Base-by-base conservation (phyloP, 345 rosid genomes). In the Rhizophora apiculata region DNA sequence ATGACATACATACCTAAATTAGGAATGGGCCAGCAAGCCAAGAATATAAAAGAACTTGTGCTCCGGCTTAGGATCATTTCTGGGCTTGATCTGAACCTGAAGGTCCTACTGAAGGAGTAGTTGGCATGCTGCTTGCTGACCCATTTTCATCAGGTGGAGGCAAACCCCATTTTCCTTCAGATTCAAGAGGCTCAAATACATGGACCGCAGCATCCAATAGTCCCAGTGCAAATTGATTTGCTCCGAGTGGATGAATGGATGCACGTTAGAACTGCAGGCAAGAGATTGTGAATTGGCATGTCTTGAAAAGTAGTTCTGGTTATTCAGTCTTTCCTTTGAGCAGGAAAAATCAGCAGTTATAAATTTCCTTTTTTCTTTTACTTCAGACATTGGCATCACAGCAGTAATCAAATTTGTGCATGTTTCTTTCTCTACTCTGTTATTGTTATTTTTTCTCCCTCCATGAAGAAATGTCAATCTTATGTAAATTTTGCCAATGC, bases 171-270 rank as follows among this genome's bases (percentile, higher is more conserved):
- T 87, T 91, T 57, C 89, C 89, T 74, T 94, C 96, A 27, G 97
- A 87, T 78, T 94, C 98, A 22, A 89, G 89, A 52, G 98, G 98
- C 84, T 94, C 97, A 60, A 91, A 86, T 36, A 91, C 87, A 75
- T 94, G 92, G 66, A 94, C 98, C 52, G 96, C 95, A 3, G 97
- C 98, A 79, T 94, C 98, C 11, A 97, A 88, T 21, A 94, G 86
- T 37, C 98, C 98, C 80, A 94, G 68, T 0, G 98, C 98, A 80
- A 92, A 88, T 81, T 92, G 92, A 73, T 88, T 90, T 31, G 96
- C 76, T 72, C 89, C 99, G 29, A 89, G 95, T 9, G 99, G 97
- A 82, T 95, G 99, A 92, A 88, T 22, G 99, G 99, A 68, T 95
- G 93, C 62, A 84, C 90, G 54, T 75, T 87, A 43, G 99, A 84